Conservation (phyloP, 495 filamentous ascomycete species). For the Penicillium desertorum region DNA sequence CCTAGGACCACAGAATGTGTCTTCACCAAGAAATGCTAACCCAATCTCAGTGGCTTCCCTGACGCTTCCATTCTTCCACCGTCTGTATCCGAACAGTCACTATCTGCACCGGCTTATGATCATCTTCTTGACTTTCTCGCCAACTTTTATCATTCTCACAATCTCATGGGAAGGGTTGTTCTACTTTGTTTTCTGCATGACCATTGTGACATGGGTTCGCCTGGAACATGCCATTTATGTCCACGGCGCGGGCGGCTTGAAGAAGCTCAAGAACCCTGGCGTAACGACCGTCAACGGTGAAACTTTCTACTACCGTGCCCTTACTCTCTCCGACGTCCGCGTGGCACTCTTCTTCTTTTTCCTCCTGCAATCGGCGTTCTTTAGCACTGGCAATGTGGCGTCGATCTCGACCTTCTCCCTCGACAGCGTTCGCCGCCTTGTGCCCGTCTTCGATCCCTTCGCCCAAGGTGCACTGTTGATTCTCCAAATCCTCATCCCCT, state of each 20-base stretch:
- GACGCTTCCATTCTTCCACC: slow-evolving; percentile 75
- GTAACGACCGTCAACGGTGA: slow-evolving; percentile 36
- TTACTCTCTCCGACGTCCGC: slow-evolving; percentile 78
- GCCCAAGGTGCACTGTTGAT: slow-evolving; percentile 85
- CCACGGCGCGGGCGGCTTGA: slow-evolving; percentile 36
- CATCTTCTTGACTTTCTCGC: slow-evolving; percentile 90
- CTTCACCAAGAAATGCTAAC: slow-evolving; percentile 8
- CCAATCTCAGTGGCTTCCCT: slow-evolving; percentile 64
- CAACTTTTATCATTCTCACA: slow-evolving; percentile 91
- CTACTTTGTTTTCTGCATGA: slow-evolving; percentile 84
- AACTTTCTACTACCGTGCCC: slow-evolving; percentile 60
- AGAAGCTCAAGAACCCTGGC: slow-evolving; percentile 32
- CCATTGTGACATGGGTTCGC: slow-evolving; percentile 84
- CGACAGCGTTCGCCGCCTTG: slow-evolving; percentile 85
- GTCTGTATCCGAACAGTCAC: slow-evolving; percentile 76
- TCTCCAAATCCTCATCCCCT: slow-evolving; percentile 90
- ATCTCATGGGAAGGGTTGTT: slow-evolving; percentile 98
- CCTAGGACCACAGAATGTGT: neutral
- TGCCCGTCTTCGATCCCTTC: slow-evolving; percentile 93
- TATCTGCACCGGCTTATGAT: slow-evolving; percentile 88
- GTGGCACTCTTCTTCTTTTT: slow-evolving; percentile 93
- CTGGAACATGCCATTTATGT: slow-evolving; percentile 79
- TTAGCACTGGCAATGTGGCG: slow-evolving; percentile 95
- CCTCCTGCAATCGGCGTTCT: slow-evolving; percentile 93
- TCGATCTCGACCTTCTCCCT: slow-evolving; percentile 93